Evolutionary conservation across 495 filamentous ascomycete species (phyloP), one percentile per base, ranked within the genome.

Genomic region (Endocarpon pusillum): DNA sequence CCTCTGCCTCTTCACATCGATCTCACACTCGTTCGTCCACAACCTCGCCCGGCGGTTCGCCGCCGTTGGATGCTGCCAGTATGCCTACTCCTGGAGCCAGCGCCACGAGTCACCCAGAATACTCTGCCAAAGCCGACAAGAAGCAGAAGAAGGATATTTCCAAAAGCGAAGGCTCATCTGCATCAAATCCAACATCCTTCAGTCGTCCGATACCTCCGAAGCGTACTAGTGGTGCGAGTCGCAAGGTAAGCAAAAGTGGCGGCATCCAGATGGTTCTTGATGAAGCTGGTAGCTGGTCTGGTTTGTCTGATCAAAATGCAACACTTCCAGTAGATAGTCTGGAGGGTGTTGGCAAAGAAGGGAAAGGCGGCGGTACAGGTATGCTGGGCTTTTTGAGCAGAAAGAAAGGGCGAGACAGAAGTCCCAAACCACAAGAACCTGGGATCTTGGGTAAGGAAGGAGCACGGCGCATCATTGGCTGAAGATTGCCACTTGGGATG

Each of bases 371-470:
- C 46, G 69, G 63, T 35, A 73, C 71, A 21, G 84, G 85, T 24
- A 85, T 96, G 70, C 71, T 97, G 30, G 81, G 84, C 2, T 89
- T 97, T 52, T 62, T 94, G 36, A 75, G 65, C 23, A 65, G 86
- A 37, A 91, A 89, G 61, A 93, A 81, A 62, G 85, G 85, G 3
- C 66, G 89, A 25, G 83, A 84, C 32, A 71, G 79, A 47, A 94
- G 86, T 48, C 89, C 89, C 6, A 94, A 93, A 55, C 86, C 86
- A 27, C 83, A 82, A 51, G 89, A 97, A 50, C 64, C 81, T 12
- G 89, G 89, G 32, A 86, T 97, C 30, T 50, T 97, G 40, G 91
- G 89, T 35, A 94, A 94, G 48, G 89, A 97, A 48, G 89, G 89
- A 4, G 85, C 89, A 14, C 67, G 89, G 33, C 61, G 62, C 36